A percentile compares a stretch with the other conserved stretches of the same genome.
phyloP scores from a whole-genome alignment of 1,284 basidiomycete genomes.

The Ustilago bromivora region DNA sequence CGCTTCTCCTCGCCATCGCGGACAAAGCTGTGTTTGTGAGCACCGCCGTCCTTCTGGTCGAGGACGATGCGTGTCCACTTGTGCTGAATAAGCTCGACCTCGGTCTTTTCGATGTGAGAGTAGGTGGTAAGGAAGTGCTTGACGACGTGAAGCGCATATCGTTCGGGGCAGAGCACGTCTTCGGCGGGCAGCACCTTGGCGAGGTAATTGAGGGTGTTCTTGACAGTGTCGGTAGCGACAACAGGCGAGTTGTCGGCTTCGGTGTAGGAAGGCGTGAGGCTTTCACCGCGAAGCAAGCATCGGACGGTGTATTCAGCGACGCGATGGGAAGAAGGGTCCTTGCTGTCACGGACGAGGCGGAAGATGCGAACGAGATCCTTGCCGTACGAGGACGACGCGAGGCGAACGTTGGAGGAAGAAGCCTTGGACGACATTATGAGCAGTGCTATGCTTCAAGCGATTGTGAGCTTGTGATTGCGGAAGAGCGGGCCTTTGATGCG shows the following conservation, averaged over 20 bases:
- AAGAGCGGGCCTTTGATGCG: neutral
- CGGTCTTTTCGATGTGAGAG: slow-evolving; percentile 78
- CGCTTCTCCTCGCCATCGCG: slow-evolving; percentile 92
- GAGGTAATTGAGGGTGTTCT: slow-evolving; percentile 83
- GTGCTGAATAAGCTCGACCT: slow-evolving; percentile 82
- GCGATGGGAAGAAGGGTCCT: slow-evolving; percentile 51
- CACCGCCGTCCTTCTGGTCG: slow-evolving; percentile 67
- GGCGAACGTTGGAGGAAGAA: slow-evolving; percentile 51
- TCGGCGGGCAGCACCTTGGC: slow-evolving; percentile 46
- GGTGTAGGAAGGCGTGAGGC: slow-evolving; percentile 54
- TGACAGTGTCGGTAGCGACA: slow-evolving; percentile 75
- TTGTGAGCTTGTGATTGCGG: neutral
- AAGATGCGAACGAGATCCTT: slow-evolving; percentile 64
- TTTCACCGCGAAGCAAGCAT: slow-evolving; percentile 55
- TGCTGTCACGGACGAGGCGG: slow-evolving; percentile 56
- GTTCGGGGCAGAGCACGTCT: slow-evolving; percentile 75
- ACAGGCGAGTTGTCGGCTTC: slow-evolving; percentile 59
- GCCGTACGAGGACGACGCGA: slow-evolving; percentile 58
- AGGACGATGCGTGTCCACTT: slow-evolving; percentile 86
- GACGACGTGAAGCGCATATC: slow-evolving; percentile 87
- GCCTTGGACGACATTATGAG: slow-evolving; percentile 41
- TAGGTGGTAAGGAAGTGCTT: slow-evolving; percentile 88
- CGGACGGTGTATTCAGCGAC: slow-evolving; percentile 61
- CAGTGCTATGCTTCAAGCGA: neutral
- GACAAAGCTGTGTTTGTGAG: slow-evolving; percentile 84